phyloP scores from a whole-genome alignment of 345 rosid species.

The Pistacia integerrima region DNA sequence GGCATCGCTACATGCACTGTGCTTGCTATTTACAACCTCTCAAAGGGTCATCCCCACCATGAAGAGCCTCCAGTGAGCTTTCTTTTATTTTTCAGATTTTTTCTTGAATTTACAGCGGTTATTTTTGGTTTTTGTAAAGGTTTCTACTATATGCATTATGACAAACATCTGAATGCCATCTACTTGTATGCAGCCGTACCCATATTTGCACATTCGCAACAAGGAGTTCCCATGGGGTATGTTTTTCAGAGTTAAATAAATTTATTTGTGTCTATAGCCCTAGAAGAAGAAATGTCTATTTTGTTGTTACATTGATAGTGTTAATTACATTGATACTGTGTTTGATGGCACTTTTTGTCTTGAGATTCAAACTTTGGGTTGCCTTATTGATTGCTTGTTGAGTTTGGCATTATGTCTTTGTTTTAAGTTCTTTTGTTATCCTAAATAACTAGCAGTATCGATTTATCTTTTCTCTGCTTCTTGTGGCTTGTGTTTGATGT shows the following conservation, averaged over 20 bases:
- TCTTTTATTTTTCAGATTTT: neutral
- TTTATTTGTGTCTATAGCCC: neutral
- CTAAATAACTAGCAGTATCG: neutral
- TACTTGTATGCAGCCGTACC: conserved; percentile 56
- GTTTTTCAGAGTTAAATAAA: conserved; percentile 2
- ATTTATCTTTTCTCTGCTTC: neutral
- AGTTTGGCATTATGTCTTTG: neutral
- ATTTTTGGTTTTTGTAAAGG: neutral
- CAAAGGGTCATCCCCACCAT: conserved; percentile 86
- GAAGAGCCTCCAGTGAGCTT: conserved; percentile 88
- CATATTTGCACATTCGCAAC: conserved; percentile 92
- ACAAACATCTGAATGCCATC: conserved; percentile 1
- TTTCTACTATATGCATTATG: neutral
- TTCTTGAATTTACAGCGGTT: neutral
- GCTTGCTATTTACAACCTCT: conserved; percentile 51
- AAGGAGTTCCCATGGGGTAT: conserved; percentile 99
- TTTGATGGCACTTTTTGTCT: neutral
- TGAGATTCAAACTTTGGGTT: neutral
- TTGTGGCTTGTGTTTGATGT: neutral
- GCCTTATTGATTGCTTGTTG: neutral
- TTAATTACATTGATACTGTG: neutral
- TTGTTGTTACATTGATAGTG: neutral
- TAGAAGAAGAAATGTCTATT: neutral
- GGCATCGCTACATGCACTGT: conserved; percentile 71
- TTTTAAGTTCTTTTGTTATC: neutral